Base-by-base conservation (phyloP, 139 green algal genomes). In the Ulvella scutata region DNA sequence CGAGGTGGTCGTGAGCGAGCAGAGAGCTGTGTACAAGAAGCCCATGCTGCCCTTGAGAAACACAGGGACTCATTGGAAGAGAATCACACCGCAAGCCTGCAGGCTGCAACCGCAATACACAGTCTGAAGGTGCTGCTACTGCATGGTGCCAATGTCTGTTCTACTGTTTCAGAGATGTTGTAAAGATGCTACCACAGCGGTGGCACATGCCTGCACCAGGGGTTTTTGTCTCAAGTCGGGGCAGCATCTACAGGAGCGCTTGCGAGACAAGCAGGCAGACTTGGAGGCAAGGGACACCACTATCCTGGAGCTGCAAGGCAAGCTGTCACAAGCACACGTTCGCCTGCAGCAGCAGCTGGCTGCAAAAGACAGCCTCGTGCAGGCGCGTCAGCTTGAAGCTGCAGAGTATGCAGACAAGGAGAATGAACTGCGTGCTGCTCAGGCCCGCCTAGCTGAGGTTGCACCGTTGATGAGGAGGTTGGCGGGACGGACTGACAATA, bases 361-460 rank as follows among this genome's bases (percentile, higher is more conserved):
- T n/a, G 51, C 51, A 26, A 67, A 67, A 26, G 51, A 67, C 51
- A 26, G 17, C 9, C 9, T 23, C 0, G n/a, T 67, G 51, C 51
- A 23, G 51, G n/a, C 6, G 9, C 51, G 51, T 26, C n/a, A 67
- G 51, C 13, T 67, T n/a, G 51, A 67, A 26, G 51, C 20, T 26
- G 51, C 51, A 10, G 51, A 67, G 51, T 26, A 36, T n/a, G 51
- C 51, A 26, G 51, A 67, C n/a, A 67, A 10, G 51, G 51, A 67
- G 51, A 26, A 26, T 6, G n/a, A 67, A 26, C 51, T 67, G 51
- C 51, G 51, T 26, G 51, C 51, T 26, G 51, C 51, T 1, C 51
- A 67, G 51, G 51, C 51, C n/a, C 51, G 51, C n/a, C 51, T 67
- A n/a, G 51, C 51, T n/a, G n/a, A 67, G 51, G 51, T 67, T 6